Evolutionary conservation across 2,329 filamentous ascomycete species (phyloP), one percentile per base, ranked within the genome.

Genomic region (Colletotrichum abscissum): DNA sequence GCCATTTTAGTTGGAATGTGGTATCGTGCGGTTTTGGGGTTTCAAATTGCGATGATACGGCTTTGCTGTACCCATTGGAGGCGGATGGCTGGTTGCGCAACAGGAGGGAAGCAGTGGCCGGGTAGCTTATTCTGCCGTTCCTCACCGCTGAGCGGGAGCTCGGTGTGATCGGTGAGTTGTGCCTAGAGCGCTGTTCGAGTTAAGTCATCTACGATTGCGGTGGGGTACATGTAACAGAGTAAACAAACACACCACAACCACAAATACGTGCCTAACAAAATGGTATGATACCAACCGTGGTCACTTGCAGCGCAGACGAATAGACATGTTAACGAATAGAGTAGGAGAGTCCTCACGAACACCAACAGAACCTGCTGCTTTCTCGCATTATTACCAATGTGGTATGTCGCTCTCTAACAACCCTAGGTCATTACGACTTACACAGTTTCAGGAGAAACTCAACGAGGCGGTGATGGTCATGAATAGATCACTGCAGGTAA

Each of bases 311-410:
- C 26, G 8, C 12, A 24, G 24, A 19, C 2, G 2, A 2, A 1
- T 14, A 3, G 33, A 24, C 5, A n/a, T 49, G 19, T 57, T 76
- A 11, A 76, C 26, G 0, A 9, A 30, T 0, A 24, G 0, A 2
- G 28, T 64, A 93, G 96, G 97, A 99, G 84, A 98, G 94, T 79
- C 97, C 97, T 52, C 97, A 99, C 81, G 97, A 98, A 82, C 95
- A 98, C 78, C 97, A 98, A 87, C 96, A 99, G 88, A 97, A 93
- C 80, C 88, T 98, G 66, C 89, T 99, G 78, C 90, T 98, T 58
- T 97, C 95, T 26, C 94, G 97, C 75, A 98, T 99, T 85, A 97
- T 98, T 85, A 97, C 93, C 81, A 99, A 99, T 80, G 95, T 98
- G 80, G 96, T 98, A 89, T 81, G 94, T 87, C 62, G 64, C 33